Evolutionary conservation across 2,329 filamentous ascomycete species (phyloP).

Genomic region (Stagonosporopsis chrysanthemi): DNA sequence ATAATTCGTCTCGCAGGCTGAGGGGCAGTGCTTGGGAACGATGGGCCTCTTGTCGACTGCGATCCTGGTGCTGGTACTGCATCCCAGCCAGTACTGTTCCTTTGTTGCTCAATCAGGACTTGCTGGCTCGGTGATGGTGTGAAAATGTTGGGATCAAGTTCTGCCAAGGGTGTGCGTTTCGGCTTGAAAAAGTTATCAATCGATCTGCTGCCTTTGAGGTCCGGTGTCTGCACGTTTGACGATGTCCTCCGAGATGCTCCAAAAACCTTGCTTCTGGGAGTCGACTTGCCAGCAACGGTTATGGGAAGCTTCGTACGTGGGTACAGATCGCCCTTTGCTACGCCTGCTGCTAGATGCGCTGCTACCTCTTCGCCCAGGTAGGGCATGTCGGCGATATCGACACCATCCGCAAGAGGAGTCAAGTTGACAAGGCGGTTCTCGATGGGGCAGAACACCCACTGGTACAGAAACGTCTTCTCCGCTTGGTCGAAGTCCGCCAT

Average conservation of each 20-base stretch:
- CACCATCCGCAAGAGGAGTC: slow-evolving; percentile 68
- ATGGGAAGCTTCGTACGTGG: slow-evolving; percentile 83
- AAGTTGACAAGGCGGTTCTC: slow-evolving; percentile 76
- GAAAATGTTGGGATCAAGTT: slow-evolving; percentile 72
- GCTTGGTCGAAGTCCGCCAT: slow-evolving; percentile 82
- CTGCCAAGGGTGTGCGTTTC: slow-evolving; percentile 68
- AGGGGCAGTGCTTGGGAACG: slow-evolving; percentile 49
- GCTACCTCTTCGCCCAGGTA: slow-evolving; percentile 82
- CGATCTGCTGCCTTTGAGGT: slow-evolving; percentile 66
- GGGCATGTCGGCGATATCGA: slow-evolving; percentile 74
- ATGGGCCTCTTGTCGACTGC: slow-evolving; percentile 39
- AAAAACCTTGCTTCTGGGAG: slow-evolving; percentile 45
- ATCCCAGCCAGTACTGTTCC: slow-evolving; percentile 61
- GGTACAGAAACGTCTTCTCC: slow-evolving; percentile 90
- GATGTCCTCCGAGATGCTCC: slow-evolving; percentile 46
- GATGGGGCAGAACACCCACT: slow-evolving; percentile 89
- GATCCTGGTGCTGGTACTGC: slow-evolving; percentile 57
- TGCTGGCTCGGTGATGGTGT: slow-evolving; percentile 72
- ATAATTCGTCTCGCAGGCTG: slow-evolving; percentile 52
- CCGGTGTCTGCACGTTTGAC: slow-evolving; percentile 49
- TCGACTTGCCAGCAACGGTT: slow-evolving; percentile 41
- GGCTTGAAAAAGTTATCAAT: slow-evolving; percentile 72
- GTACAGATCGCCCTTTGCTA: slow-evolving; percentile 83
- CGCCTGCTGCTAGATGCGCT: slow-evolving; percentile 71
- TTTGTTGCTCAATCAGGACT: slow-evolving; percentile 62